Evolutionary conservation across 2,329 filamentous ascomycete species (phyloP).

Genomic region (Daldinia sp.): DNA sequence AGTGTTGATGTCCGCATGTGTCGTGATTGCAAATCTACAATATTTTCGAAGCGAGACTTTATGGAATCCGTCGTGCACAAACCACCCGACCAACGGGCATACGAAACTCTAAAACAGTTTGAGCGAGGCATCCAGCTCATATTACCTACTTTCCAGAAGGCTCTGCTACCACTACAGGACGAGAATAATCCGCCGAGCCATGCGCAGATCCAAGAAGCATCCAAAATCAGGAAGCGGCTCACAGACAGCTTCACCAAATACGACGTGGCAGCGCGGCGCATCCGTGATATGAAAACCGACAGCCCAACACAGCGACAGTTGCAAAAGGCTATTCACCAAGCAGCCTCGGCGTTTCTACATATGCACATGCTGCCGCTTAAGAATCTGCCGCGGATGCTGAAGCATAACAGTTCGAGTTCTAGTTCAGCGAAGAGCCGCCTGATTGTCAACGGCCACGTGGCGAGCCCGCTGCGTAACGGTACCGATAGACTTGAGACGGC

Average conservation of each 20-base stretch:
- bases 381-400: slow-evolving; percentile 75
- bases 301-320: slow-evolving; percentile 79
- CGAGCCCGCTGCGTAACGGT: slow-evolving; percentile 61
- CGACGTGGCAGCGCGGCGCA: slow-evolving; percentile 81
- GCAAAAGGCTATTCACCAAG: slow-evolving; percentile 84
- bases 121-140: slow-evolving; percentile 86
- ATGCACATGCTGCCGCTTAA: slow-evolving; percentile 92
- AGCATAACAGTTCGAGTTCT: slow-evolving; percentile 57
- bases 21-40: slow-evolving; percentile 79
- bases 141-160: slow-evolving; percentile 85
- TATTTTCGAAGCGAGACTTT: slow-evolving; percentile 80
- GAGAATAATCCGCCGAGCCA: slow-evolving; percentile 63
- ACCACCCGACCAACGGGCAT: slow-evolving; percentile 81
- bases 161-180: slow-evolving; percentile 77
- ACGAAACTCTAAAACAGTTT: slow-evolving; percentile 86
- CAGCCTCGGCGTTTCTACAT: slow-evolving; percentile 86
- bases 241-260: slow-evolving; percentile 93
- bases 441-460: slow-evolving; percentile 51
- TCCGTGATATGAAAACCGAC: slow-evolving; percentile 81
- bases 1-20: slow-evolving; percentile 91
- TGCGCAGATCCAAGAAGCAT: slow-evolving; percentile 83
- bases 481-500: slow-evolving; percentile 60
- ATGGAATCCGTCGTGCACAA: slow-evolving; percentile 74
- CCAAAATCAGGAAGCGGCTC: slow-evolving; percentile 88
- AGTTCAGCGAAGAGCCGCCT: slow-evolving; percentile 50